Conservation (phyloP, 345 rosid genomes). For the Corymbia maculata region DNA sequence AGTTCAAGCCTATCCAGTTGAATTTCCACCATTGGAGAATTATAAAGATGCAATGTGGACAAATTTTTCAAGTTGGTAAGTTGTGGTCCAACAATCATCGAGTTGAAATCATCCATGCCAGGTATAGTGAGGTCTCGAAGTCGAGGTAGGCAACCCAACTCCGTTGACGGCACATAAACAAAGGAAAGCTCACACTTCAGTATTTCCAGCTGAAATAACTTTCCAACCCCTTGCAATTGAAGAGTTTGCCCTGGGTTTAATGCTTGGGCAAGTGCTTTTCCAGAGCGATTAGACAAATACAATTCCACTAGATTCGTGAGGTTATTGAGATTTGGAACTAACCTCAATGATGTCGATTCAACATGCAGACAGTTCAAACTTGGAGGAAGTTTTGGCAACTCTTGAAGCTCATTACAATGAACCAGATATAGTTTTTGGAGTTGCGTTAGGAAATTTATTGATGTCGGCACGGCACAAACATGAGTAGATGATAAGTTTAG, state of each 20-base stretch:
- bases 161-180: fast-evolving
- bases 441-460: not conserved
- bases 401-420: not conserved
- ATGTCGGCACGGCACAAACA: fast-evolving
- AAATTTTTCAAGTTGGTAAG: not conserved
- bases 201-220: not conserved
- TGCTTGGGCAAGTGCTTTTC: not conserved
- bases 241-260: not conserved
- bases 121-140: not conserved
- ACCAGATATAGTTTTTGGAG: not conserved
- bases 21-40: not conserved
- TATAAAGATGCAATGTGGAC: not conserved
- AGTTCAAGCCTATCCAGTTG: not conserved
- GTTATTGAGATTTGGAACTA: not conserved
- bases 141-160: not conserved
- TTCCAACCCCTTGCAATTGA: not conserved
- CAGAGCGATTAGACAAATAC: fast-evolving
- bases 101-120: not conserved
- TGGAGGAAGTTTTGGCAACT: not conserved
- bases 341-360: fast-evolving
- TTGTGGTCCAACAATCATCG: not conserved
- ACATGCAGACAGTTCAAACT: not conserved
- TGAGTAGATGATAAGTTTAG: fast-evolving
- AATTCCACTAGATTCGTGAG: not conserved
- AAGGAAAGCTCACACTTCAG: fast-evolving